phyloP scores from a whole-genome alignment of 495 filamentous ascomycete genomes.

The Pseudotulostoma volvatum region DNA sequence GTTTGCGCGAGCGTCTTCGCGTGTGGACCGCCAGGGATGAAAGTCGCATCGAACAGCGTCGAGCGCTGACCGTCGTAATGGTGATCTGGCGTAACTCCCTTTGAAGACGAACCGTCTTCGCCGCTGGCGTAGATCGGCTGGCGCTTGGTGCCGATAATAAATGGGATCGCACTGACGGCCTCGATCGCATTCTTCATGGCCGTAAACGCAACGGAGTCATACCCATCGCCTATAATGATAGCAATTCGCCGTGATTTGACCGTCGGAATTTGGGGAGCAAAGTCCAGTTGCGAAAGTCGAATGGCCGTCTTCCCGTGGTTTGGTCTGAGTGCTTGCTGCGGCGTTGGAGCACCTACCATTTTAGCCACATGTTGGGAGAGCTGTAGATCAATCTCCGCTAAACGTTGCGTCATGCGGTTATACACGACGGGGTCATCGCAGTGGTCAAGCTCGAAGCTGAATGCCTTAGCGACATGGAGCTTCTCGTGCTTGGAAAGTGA shows the following conservation, averaged over 20 bases:
- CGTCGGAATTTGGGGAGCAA: constrained; percentile 41
- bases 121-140: constrained; percentile 40
- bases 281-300: constrained; percentile 53
- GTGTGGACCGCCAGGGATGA: constrained; percentile 59
- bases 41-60: constrained; percentile 74
- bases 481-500: constrained; percentile 57
- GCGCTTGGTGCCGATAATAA: constrained; percentile 49
- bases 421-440: constrained; percentile 79
- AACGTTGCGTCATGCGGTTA: constrained; percentile 48
- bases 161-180: constrained; percentile 46
- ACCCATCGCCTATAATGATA: constrained; percentile 70
- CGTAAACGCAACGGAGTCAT: constrained; percentile 46
- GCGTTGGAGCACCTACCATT: constrained; percentile 48
- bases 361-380: constrained; percentile 56
- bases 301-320: constrained; percentile 56
- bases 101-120: constrained; percentile 23
- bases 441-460: constrained; percentile 76
- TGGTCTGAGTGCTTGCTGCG: constrained; percentile 27
- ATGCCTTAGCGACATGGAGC: constrained; percentile 48
- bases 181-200: constrained; percentile 45
- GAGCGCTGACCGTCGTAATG: constrained; percentile 69
- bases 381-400: constrained; percentile 54
- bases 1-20: constrained; percentile 46
- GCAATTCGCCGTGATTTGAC: constrained; percentile 60
- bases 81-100: constrained; percentile 55